Base-by-base conservation (phyloP, 371 early-diverging fungal species). In the Syncephalastrum racemosum region DNA sequence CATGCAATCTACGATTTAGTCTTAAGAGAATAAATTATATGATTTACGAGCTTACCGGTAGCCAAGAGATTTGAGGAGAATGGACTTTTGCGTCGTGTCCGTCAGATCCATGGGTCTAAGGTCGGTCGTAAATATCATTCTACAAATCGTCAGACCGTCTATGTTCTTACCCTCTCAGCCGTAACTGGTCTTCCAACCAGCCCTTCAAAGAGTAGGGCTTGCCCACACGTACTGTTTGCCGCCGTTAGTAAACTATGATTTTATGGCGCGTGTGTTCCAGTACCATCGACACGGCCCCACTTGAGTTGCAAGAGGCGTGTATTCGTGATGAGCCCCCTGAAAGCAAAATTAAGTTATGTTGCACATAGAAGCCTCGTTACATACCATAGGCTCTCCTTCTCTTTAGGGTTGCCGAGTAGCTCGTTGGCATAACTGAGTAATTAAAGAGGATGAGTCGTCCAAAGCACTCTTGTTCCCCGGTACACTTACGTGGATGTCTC, bases 341-440 rank as follows among this genome's bases (percentile, higher is more conserved):
- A 40, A 10, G 31, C 3, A 20, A 49, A 55, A 40, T 18, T 15
- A 36, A 44, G 10, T 25, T 43, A 27, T 14, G 22, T 19, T 19
- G 6, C 4, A 45, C 16, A 31, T 19, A 20, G 16, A 3, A 1
- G n/a, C 58, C 67, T 48, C 6, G 39, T 19, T 43, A 14, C 43
- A 23, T 67, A 75, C 80, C 83, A 83, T 59, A 94, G 59, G 52
- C 85, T 85, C 71, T 94, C 94, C 62, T 89, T 88, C 48, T 90
- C 85, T 64, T 94, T 94, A 36, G 91, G 91, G 45, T 81, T 83
- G 18, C 95, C 95, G 16, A 93, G 71, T 3, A 94, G 71, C 62
- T 94, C 95, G 52, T 86, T 84, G 14, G 78, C 78, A 56, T 77
- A 77, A 42, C 73, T 63, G 48, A 57, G n/a, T n/a, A 16, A 50